A percentile compares a stretch with the other conserved stretches of the same genome.
phyloP scores from a whole-genome alignment of 768 basidiomycete species.

The Russula abietina region DNA sequence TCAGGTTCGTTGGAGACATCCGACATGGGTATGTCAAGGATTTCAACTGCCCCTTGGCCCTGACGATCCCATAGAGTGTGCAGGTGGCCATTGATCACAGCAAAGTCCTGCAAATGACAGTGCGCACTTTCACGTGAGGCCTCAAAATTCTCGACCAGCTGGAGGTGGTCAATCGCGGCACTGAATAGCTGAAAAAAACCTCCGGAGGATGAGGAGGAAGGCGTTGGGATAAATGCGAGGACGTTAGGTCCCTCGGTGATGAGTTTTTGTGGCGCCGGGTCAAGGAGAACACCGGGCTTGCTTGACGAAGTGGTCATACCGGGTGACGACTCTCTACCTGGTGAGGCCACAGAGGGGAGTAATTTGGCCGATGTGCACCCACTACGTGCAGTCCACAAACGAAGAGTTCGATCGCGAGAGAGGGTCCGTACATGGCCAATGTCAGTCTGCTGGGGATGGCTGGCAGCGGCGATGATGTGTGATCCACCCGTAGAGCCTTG shows the following conservation, averaged over 20 bases:
- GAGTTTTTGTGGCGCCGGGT: conserved; percentile 55
- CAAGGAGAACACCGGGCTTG: too few relatives aligned
- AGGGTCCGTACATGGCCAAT: conserved; percentile 74
- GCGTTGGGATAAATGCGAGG: conserved; percentile 67
- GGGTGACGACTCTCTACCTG: too few relatives aligned
- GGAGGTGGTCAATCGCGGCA: conserved; percentile 51
- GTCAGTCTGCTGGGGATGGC: conserved; percentile 70
- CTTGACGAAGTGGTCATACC: too few relatives aligned
- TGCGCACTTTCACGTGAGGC: conserved; percentile 54
- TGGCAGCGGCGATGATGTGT: too few relatives aligned
- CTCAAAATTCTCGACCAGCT: too few relatives aligned
- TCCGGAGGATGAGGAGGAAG: conserved; percentile 56
- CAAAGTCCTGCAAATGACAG: conserved; percentile 74
- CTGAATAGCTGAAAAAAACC: conserved; percentile 73
- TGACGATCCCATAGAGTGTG: conserved; percentile 78
- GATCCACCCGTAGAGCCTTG: too few relatives aligned
- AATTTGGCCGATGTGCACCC: too few relatives aligned
- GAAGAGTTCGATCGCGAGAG: conserved; percentile 77
- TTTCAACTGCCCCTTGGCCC: conserved; percentile 66
- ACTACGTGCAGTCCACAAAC: too few relatives aligned
- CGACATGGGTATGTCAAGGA: conserved; percentile 41
- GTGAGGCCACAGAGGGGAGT: too few relatives aligned
- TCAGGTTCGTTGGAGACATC: conserved; percentile 31
- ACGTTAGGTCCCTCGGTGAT: conserved; percentile 58
- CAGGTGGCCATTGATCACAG: conserved; percentile 46